Percentiles rank a stretch among this genome's conserved stretches.
These are phyloP conservation scores for Stellera chamaejasme DNA, from an alignment of 345 rosid species.

Conservation along the genomic window DNA sequence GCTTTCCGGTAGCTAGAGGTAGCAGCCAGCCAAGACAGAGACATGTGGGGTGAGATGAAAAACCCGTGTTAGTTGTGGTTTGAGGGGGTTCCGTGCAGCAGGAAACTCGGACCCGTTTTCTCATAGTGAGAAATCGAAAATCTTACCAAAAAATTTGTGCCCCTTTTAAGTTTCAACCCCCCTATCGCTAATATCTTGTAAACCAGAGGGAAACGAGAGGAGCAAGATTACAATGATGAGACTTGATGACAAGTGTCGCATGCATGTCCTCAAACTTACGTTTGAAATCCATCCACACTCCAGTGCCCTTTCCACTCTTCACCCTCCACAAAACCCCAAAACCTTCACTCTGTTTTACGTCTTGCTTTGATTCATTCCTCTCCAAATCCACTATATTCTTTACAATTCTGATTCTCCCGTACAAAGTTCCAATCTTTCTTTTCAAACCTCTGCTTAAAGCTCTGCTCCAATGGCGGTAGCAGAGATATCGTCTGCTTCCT, in stretches of 20 bases:
- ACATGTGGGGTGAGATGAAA: no score
- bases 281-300: conserved; percentile 8
- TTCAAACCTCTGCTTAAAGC: neutral
- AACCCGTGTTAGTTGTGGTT: no score
- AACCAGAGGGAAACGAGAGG: no score
- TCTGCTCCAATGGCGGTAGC: conserved; percentile 58
- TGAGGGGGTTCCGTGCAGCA: no score
- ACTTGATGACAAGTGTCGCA: conserved; percentile 47
- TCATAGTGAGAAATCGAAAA: no score
- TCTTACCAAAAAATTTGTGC: no score
- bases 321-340: conserved; percentile 13
- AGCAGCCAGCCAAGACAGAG: no score
- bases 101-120: no score
- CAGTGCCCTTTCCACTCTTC: neutral
- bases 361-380: neutral
- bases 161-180: no score
- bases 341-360: conserved; percentile 11
- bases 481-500: conserved; percentile 42
- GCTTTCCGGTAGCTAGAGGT: no score
- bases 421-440: neutral
- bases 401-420: neutral
- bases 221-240: conserved; percentile 8
- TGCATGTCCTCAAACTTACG: conserved; percentile 34
- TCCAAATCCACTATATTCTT: neutral
- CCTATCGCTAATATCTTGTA: no score